A percentile compares a stretch with the other conserved stretches of the same genome.
Conservation (phyloP, 306 rosid species). For the Trifolium subterraneum region DNA sequence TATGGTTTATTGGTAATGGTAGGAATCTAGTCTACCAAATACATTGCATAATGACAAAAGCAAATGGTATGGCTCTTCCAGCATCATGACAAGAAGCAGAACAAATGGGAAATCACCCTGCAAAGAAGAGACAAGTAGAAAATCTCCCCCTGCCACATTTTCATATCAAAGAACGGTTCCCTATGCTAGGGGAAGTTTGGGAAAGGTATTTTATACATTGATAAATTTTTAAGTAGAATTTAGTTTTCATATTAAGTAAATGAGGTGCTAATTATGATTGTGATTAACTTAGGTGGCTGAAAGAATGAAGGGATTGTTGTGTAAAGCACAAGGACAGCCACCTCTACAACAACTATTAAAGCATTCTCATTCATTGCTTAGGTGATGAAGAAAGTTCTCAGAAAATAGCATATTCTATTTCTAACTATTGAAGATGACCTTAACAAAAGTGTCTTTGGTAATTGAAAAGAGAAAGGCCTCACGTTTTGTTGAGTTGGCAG, state of each 20-base stretch:
- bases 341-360: constrained; percentile 60
- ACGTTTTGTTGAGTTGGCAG: constrained; percentile 37
- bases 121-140: constrained; percentile 65
- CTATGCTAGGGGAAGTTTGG: constrained; percentile 69
- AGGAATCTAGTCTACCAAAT: constrained; percentile 92
- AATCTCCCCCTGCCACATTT: constrained; percentile 65
- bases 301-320: constrained; percentile 62
- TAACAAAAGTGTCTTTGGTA: neutral
- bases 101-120: constrained; percentile 63
- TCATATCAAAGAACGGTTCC: constrained; percentile 78
- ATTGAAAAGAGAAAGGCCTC: constrained; percentile 23
- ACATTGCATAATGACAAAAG: constrained; percentile 48
- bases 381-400: constrained; percentile 46
- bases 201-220: constrained; percentile 53
- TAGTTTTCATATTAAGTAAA: neutral
- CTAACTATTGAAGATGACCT: neutral
- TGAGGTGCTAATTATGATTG: neutral
- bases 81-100: constrained; percentile 73
- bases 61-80: constrained; percentile 58
- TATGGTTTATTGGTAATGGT: constrained; percentile 21
- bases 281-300: constrained; percentile 64
- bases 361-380: constrained; percentile 80
- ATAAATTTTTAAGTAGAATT: too few relatives aligned
- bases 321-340: constrained; percentile 70
- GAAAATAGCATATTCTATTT: constrained; percentile 27